Evolutionary conservation across 2,329 filamentous ascomycete genomes (phyloP), one percentile per base, ranked within the genome.

Genomic region (Bertia moriformis): DNA sequence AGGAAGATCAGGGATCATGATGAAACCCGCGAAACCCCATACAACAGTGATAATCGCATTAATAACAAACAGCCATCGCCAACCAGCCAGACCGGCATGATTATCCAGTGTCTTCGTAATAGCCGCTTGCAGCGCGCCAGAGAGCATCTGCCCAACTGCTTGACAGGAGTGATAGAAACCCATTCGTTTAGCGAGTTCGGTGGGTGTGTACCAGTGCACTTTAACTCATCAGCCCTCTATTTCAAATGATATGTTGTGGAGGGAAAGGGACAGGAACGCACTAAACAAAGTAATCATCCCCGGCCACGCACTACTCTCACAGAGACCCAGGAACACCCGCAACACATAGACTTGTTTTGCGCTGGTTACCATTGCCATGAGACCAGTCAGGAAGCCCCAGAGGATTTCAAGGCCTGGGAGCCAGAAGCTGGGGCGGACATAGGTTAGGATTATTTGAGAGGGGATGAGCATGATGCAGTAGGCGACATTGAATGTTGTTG

Each of bases 381-480:
- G 40, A 7, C 22, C 22, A n/a, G 22, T 27, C 7, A 27, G 22
- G n/a, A 27, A n/a, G n/a, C 22, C 22, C 22, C 22, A 27, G n/a
- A 27, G 7, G n/a, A 27, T 7, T n/a, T 27, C 22, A 7, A 27
- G n/a, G 7, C 22, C 22, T 10, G 50, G 46, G 3, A 52, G 43
- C 49, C 50, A 52, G 35, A 49, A 7, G 50, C 55, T 42, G 41
- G 51, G 38, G 44, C 52, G 22, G n/a, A 27, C n/a, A 38, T 56
- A 56, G 2, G 56, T 57, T 43, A 60, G 46, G 38, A 59, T 53
- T 18, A 59, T 43, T 44, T 60, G 55, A 0, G 54, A 54, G 1
- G 58, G 57, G 4, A 60, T 54, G 4, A 56, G 46, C 50, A 56
- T 57, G 7, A 59, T 41, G 38, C 54, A 55, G 44, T 59, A 59